Evolutionary conservation across 2,329 filamentous ascomycete genomes (phyloP), one percentile per base, ranked within the genome.

Genomic region (Apiospora aurea): DNA sequence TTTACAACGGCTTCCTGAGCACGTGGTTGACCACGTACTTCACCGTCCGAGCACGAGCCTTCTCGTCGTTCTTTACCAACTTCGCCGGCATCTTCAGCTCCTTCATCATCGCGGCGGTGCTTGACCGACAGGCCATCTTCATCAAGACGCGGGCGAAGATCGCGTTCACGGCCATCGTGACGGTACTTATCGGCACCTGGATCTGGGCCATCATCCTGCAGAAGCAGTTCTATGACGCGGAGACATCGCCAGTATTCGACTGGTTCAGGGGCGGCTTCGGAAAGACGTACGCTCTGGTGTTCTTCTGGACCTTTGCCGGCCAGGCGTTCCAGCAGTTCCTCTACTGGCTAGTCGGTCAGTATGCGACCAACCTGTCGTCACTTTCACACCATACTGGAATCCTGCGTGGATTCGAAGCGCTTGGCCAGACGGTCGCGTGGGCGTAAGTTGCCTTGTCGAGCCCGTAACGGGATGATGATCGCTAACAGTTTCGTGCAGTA

Each of bases 51-150:
- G 72, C 79, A 47, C 78, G 79, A 26, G 79, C 79, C 29, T 80
- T 81, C 73, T 79, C 78, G 57, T 80, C 78, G 38, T 81, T 81
- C 75, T 79, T 79, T 73, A 80, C 78, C 74, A 81, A 80, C 74
- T 80, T 80, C 69, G 78, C 78, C 57, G 77, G 77, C 53, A 76
- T 79, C 74, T 76, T 77, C 71, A 77, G 76, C 73, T 78, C 77
- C n/a, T 80, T 79, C 74, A 72, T 79, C 21, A 76, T 79, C 72
- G 79, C 79, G 8, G 46, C 73, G 5, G 75, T 80, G 57, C 78
- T 80, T n/a, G 79, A 80, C 73, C 74, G 77, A 7, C 79, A 80
- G 72, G 67, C 47, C 18, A 79, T 80, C 34, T 75, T 76, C 69
- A 79, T 80, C 75, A 76, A 75, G 64, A 79, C 77, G 4, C 75